These are phyloP conservation scores for Sporobolomyces pararoseus DNA, from an alignment of 768 basidiomycete genomes.

Conservation along the genomic window DNA sequence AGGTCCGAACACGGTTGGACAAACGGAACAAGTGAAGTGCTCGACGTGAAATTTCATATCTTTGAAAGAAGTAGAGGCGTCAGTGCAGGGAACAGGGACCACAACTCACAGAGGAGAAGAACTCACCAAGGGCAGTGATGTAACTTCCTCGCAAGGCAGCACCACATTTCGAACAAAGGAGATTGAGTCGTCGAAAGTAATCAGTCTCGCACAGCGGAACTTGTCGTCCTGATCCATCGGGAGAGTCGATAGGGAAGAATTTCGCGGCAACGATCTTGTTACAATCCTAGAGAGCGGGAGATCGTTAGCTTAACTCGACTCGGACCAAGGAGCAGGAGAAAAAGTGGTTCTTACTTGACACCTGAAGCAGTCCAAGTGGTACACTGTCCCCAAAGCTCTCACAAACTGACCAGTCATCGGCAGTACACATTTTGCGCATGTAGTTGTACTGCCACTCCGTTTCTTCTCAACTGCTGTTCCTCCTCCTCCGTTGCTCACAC, in stretches of 20 bases:
- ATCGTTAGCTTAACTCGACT: not conserved
- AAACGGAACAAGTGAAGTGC: slow-evolving; percentile 97
- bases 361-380: slow-evolving; percentile 96
- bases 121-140: slow-evolving; percentile 96
- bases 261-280: slow-evolving; percentile 93
- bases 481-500: not conserved
- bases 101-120: slow-evolving; percentile 19
- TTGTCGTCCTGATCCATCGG: slow-evolving; percentile 66
- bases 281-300: slow-evolving; percentile 66
- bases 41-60: slow-evolving; percentile 99
- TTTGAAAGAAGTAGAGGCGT: slow-evolving; percentile 48
- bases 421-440: slow-evolving; percentile 51
- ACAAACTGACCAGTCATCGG: slow-evolving; percentile 89
- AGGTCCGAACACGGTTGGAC: slow-evolving; percentile 91
- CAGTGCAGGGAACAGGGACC: too few species aligned
- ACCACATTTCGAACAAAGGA: slow-evolving; percentile 94
- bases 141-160: slow-evolving; percentile 93
- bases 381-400: slow-evolving; percentile 85
- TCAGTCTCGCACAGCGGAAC: slow-evolving; percentile 97
- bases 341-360: slow-evolving; percentile 68
- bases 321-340: too few species aligned
- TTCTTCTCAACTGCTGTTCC: slow-evolving; percentile 4
- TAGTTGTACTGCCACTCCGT: slow-evolving; percentile 1
- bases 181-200: slow-evolving; percentile 90
- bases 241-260: slow-evolving; percentile 95